A percentile compares a stretch with the other conserved stretches of the same genome.
Evolutionary conservation across 2,329 filamentous ascomycete species (phyloP).

Genomic region (Lecanicillium sp.): DNA sequence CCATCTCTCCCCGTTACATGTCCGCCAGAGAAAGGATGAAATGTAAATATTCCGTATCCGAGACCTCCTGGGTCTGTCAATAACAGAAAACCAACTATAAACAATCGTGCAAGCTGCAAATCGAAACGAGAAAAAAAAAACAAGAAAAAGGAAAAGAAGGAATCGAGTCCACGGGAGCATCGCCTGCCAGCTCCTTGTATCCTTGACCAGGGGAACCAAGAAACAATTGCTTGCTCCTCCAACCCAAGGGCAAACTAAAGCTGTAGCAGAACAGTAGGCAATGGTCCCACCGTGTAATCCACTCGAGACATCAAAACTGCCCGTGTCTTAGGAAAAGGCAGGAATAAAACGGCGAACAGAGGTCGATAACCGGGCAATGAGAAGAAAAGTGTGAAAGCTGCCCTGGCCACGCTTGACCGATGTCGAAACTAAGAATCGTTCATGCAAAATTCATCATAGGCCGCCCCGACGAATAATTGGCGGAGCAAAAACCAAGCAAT

Average conservation of each 20-base stretch:
- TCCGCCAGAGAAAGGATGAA: conserved; percentile 1
- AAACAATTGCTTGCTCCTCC: too few species aligned
- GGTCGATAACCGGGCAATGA: conserved; percentile 17
- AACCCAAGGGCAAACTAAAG: too few species aligned
- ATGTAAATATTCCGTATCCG: conserved; percentile 3
- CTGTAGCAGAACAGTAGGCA: too few species aligned
- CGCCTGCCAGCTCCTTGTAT: too few species aligned
- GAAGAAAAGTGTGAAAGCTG: conserved; percentile 43
- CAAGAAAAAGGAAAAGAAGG: too few species aligned
- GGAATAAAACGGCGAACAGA: too few species aligned
- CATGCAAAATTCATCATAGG: conserved; percentile 49
- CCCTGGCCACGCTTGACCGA: conserved; percentile 55
- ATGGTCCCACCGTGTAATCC: too few species aligned
- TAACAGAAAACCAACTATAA: conserved; percentile 3
- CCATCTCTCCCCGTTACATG: conserved; percentile 1
- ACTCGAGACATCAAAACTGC: too few species aligned
- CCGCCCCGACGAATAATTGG: conserved; percentile 3
- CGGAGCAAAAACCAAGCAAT: conserved; percentile 30
- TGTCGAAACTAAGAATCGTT: conserved; percentile 27
- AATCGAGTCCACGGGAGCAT: too few species aligned
- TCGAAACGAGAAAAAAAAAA: conserved; percentile 2
- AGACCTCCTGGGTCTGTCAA: conserved; percentile 8
- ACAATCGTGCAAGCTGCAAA: conserved; percentile 8
- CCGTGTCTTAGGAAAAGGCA: too few species aligned
- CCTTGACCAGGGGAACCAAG: too few species aligned